Evolutionary conservation across 2,329 filamentous ascomycete species (phyloP).

Genomic region (Colletotrichum lentis): DNA sequence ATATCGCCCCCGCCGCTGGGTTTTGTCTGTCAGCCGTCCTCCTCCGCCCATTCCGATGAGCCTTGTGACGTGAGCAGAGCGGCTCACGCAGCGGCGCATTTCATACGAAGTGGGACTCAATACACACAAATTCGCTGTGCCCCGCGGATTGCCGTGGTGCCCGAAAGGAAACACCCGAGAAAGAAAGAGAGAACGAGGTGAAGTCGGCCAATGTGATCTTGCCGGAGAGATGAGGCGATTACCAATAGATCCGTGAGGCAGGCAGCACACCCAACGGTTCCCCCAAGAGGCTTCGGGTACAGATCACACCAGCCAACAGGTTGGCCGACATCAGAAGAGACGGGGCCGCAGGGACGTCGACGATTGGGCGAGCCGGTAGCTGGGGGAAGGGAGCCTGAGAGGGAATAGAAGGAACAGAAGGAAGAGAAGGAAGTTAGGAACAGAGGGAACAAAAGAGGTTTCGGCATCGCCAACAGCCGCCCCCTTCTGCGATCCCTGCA

Average conservation of each 20-base stretch:
- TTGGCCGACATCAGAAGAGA: constrained; percentile 20
- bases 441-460: constrained; percentile 31
- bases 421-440: no score
- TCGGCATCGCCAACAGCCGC: constrained; percentile 35
- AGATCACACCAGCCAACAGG: constrained; percentile 7
- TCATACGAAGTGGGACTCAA: constrained; percentile 24
- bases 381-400: background rate
- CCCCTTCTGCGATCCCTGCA: constrained; percentile 36
- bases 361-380: background rate
- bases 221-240: constrained; percentile 29
- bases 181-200: background rate
- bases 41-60: constrained; percentile 19
- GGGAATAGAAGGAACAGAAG: background rate
- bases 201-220: constrained; percentile 6
- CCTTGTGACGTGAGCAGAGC: background rate
- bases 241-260: background rate
- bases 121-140: background rate
- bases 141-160: background rate
- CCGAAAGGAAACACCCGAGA: no score
- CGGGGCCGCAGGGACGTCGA: constrained; percentile 1
- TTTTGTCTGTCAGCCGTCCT: constrained; percentile 9
- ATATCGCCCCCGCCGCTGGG: constrained; percentile 11
- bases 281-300: background rate
- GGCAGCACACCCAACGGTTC: constrained; percentile 24
- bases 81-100: constrained; percentile 15